Evolutionary conservation across 2,329 filamentous ascomycete species (phyloP).

Genomic region (Fusarium praegraminearum): DNA sequence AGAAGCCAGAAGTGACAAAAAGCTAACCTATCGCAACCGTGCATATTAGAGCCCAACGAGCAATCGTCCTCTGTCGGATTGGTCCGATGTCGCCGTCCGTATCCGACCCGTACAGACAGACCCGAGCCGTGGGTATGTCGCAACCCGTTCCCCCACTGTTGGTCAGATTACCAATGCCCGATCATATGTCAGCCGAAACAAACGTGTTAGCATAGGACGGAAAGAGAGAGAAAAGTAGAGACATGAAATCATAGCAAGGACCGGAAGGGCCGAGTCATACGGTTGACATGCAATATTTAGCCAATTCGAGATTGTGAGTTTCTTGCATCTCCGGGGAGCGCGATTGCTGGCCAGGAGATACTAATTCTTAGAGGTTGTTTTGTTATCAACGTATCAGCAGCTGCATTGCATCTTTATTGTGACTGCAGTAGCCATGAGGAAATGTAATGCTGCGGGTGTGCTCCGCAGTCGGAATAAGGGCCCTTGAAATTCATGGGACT

Average conservation of each 20-base stretch:
- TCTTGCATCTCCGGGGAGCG: constrained; percentile 43
- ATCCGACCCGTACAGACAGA: constrained; percentile 21
- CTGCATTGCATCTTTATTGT: background rate
- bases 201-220: constrained; percentile 35
- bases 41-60: constrained; percentile 23
- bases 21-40: constrained; percentile 34
- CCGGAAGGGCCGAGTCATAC: constrained; percentile 36
- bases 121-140: constrained; percentile 11
- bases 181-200: constrained; percentile 45
- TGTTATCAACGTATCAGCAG: constrained; percentile 34
- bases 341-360: background rate
- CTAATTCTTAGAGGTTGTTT: constrained; percentile 17
- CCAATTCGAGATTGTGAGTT: constrained; percentile 23
- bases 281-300: constrained; percentile 39
- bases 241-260: constrained; percentile 6
- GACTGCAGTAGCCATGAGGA: constrained; percentile 30
- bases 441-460: constrained; percentile 33
- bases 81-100: constrained; percentile 43
- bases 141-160: constrained; percentile 22
- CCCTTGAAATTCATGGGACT: constrained; percentile 28
- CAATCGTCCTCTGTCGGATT: constrained; percentile 43
- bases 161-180: constrained; percentile 34
- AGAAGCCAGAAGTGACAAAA: constrained; percentile 7
- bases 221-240: background rate
- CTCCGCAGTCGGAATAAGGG: constrained; percentile 48